phyloP scores from a whole-genome alignment of 345 rosid species.

The Citrus trifoliata region DNA sequence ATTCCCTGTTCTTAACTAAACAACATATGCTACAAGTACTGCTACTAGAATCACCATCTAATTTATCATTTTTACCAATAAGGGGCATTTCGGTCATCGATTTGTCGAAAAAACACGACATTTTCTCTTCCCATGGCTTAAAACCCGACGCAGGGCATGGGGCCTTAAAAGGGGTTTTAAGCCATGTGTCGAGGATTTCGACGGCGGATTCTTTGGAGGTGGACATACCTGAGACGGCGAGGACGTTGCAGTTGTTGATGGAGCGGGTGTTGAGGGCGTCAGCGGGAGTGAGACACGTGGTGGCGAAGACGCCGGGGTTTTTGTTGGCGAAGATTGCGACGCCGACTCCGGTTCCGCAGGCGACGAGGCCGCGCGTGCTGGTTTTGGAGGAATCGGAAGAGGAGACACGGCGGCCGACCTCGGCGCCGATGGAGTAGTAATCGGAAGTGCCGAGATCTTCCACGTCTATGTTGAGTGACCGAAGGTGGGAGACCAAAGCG shows the following conservation, averaged over 20 bases:
- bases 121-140: conserved; percentile 58
- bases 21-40: conserved; percentile 48
- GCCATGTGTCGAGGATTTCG: conserved; percentile 69
- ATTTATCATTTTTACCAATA: conserved; percentile 36
- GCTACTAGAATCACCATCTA: conserved; percentile 2
- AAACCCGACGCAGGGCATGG: conserved; percentile 70
- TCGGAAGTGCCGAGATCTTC: conserved; percentile 78
- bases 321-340: conserved; percentile 90
- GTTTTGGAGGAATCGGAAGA: conserved; percentile 30
- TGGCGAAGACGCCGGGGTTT: conserved; percentile 75
- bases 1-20: conserved; percentile 57
- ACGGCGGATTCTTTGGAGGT: conserved; percentile 56
- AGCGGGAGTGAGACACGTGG: conserved; percentile 62
- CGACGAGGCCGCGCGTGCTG: conserved; percentile 56
- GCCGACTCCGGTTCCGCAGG: conserved; percentile 82
- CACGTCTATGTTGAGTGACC: conserved; percentile 69
- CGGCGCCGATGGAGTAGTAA: conserved; percentile 79
- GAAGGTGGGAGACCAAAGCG: conserved; percentile 61
- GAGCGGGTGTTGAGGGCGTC: conserved; percentile 76
- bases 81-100: conserved; percentile 50
- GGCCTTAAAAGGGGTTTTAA: conserved; percentile 65
- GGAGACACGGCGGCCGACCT: conserved; percentile 81
- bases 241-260: conserved; percentile 74
- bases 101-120: conserved; percentile 46
- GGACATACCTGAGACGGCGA: conserved; percentile 68